Base-by-base conservation (phyloP, 2,329 filamentous ascomycete species). In the Conoideocrella luteorostrata region DNA sequence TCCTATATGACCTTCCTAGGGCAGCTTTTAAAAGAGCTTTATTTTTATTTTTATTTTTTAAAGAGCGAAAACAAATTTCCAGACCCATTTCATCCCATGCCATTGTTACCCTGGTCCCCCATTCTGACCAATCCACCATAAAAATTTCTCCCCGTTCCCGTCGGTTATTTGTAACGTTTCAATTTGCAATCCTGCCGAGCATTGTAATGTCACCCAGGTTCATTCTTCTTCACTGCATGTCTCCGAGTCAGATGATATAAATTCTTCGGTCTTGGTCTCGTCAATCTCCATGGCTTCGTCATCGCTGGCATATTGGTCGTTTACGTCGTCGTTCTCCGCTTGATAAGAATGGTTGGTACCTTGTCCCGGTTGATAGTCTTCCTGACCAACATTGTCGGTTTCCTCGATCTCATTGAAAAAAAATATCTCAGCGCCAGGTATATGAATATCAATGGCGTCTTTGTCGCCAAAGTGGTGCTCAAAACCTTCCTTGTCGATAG, bases 381-480 rank as follows among this genome's bases (percentile, higher is more conserved):
- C 24, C 12, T 30, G n/a, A 13, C 17, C 24, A 10, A 20, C 17
- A 10, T 22, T 28, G 21, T 39, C 18, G 18, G 7, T 11, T 22
- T 49, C 44, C n/a, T 47, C 44, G 7, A 46, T 21, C 20, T 18
- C 33, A 5, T 24, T 2, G 4, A 45, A 44, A 32, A 39, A 49
- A 24, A 46, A 51, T 5, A 47, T 24, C 10, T 50, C 39, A 7
- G 44, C 40, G 3, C 47, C 56, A 3, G 46, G 44, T 9, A 65
- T 46, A 30, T 62, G 56, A 3, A 64, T 35, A 2, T 62, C 58
- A 2, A 63, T 38, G 3, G 50, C 54, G 0, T 48, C 59, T 0
- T 45, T 47, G 4, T 47, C 30, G 0, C 50, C 50, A 22, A 53
- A 56, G n/a, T 55, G 48, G 10, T 47, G 36, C 38, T 58, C 56